A percentile compares a stretch with the other conserved stretches of the same genome.
phyloP scores from a whole-genome alignment of 2,329 filamentous ascomycete genomes.

The Plenodomus lindquistii region DNA sequence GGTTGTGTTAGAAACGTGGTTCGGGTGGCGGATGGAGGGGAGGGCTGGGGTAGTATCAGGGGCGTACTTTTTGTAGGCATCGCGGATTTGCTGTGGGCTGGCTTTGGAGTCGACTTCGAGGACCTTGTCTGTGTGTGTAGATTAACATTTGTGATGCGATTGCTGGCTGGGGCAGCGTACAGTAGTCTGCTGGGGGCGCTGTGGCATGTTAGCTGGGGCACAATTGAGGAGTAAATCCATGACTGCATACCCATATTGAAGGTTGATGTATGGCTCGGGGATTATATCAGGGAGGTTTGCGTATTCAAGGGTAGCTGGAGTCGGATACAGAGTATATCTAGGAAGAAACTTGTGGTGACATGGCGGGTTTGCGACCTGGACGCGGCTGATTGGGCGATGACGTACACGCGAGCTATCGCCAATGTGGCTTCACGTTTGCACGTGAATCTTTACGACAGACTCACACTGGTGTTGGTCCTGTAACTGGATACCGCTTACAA shows the following conservation, averaged over 20 bases:
- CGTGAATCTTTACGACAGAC: conserved; percentile 3
- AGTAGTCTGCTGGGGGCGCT: conserved; percentile 31
- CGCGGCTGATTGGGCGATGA: conserved; percentile 13
- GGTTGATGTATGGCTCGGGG: not conserved
- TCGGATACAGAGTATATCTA: not conserved
- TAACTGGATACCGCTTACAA: too few species aligned
- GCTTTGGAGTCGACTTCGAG: conserved; percentile 76
- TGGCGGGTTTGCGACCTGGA: conserved; percentile 4
- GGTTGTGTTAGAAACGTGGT: conserved; percentile 9
- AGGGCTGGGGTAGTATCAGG: not conserved
- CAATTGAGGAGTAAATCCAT: not conserved
- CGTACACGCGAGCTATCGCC: conserved; percentile 19
- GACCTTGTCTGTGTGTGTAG: conserved; percentile 21
- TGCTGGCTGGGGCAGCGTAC: conserved; percentile 13
- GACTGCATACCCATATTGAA: conserved; percentile 26
- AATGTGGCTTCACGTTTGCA: conserved; percentile 19
- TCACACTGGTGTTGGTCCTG: too few species aligned
- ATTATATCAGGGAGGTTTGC: not conserved
- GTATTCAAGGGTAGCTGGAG: not conserved
- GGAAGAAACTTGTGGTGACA: not conserved
- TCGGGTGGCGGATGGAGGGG: not conserved
- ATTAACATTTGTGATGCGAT: not conserved
- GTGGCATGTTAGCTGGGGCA: conserved; percentile 16
- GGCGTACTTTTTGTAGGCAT: conserved; percentile 84
- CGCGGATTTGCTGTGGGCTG: conserved; percentile 80